phyloP scores from a whole-genome alignment of 495 filamentous ascomycete species.

The Margaritispora aquatica region DNA sequence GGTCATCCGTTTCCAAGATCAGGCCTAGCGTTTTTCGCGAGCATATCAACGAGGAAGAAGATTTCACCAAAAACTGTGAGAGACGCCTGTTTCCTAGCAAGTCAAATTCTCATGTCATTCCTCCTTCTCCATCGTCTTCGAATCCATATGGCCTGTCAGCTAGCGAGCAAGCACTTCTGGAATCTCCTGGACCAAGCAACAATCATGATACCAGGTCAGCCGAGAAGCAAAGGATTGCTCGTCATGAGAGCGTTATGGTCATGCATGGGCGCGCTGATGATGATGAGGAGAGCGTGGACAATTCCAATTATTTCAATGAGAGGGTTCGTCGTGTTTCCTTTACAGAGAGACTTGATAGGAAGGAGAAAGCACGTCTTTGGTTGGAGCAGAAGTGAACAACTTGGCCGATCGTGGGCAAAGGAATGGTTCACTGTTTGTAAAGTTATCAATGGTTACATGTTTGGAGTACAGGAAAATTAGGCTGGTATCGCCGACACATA shows the following conservation, averaged over 20 bases:
- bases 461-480: background rate
- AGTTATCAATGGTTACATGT: background rate
- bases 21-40: background rate
- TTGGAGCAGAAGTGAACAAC: background rate
- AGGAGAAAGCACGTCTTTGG: background rate
- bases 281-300: no score
- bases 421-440: background rate
- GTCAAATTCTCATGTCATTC: background rate
- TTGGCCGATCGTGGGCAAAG: background rate
- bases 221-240: background rate
- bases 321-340: background rate
- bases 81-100: background rate
- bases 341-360: background rate
- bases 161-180: background rate
- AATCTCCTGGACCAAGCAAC: background rate
- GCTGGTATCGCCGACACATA: background rate
- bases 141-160: background rate
- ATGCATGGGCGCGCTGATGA: background rate
- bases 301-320: background rate
- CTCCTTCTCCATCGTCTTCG: background rate
- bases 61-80: background rate
- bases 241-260: background rate
- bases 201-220: background rate
- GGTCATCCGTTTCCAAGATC: background rate
- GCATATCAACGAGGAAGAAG: background rate